Base-by-base conservation (phyloP, 495 filamentous ascomycete genomes). In the Friedmanniomyces simplex region DNA sequence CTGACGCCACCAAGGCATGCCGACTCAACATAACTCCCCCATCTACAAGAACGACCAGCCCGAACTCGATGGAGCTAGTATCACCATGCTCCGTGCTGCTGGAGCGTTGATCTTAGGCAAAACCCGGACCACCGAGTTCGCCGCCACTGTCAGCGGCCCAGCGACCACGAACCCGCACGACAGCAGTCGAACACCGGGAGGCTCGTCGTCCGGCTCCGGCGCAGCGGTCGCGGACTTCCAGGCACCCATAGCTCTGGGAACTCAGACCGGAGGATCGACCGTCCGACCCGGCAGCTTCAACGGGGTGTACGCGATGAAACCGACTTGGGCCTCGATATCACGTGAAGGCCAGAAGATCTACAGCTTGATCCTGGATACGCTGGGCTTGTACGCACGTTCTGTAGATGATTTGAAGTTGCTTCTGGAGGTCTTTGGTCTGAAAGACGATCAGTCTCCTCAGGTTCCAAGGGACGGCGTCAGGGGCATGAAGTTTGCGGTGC, bases 231-330 rank as follows among this genome's bases (percentile, higher is more conserved):
- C 64, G 22, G 78, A 79, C 55, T 70, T 72, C 49, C 78, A 79
- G 52, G 74, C 70, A 1, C 74, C 76, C 1, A 62, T 81, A 32
- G 67, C 61, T 0, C 62, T 79, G 11, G 77, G 76, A 0, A 75
- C 77, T 0, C 78, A 81, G 64, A 81, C 77, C 0, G 76, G 73
- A 10, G 78, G 78, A 0, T 73, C 68, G 24, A 65, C 55, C 8
- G 62, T 69, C 46, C 73, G 78, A 2, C 80, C 80, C 0, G 79
- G 63, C 2, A 79, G 76, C 0, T 82, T 75, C 64, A 79, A 77
- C 50, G 77, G 78, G 28, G 69, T 77, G 14, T 81, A 75, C 57
- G 76, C 70, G 3, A 61, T 82, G 21, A 83, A 83, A 61, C 80
- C 79, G 30, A 83, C 79, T 0, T 78, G 74, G 74, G 74, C 72